These are phyloP conservation scores for Microdochium paspali DNA, from an alignment of 2,329 filamentous ascomycete genomes.

Conservation along the genomic window DNA sequence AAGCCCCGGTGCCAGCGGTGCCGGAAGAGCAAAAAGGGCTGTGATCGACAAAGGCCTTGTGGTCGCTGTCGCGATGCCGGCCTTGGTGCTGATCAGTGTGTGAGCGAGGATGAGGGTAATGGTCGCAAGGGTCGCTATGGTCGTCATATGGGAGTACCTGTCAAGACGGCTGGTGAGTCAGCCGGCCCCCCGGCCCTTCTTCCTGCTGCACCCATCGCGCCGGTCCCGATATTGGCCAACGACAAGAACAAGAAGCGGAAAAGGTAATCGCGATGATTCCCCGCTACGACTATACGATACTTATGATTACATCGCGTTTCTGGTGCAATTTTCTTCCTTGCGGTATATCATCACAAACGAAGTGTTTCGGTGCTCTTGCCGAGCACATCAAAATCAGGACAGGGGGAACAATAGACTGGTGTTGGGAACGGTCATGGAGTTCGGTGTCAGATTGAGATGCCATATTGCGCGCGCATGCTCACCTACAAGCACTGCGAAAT, in stretches of 20 bases:
- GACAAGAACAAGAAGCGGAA: constrained; percentile 57
- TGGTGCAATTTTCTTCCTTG: no score
- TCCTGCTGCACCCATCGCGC: constrained; percentile 29
- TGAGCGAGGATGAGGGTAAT: constrained; percentile 97
- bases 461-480: no score
- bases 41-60: constrained; percentile 91
- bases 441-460: no score
- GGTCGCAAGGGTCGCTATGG: constrained; percentile 90
- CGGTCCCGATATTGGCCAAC: constrained; percentile 11
- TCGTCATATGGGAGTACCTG: constrained; percentile 59
- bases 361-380: no score
- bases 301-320: not conserved
- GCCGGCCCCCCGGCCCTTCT: constrained; percentile 22
- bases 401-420: no score
- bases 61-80: constrained; percentile 93
- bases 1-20: constrained; percentile 97
- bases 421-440: no score
- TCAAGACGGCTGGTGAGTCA: constrained; percentile 48
- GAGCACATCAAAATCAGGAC: no score
- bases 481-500: no score
- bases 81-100: constrained; percentile 83
- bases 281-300: not conserved
- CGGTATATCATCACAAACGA: no score
- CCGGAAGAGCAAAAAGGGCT: constrained; percentile 99
- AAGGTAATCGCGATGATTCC: constrained; percentile 24